Conservation (phyloP, 2,329 filamentous ascomycete species). For the Trichoderma sp. region DNA sequence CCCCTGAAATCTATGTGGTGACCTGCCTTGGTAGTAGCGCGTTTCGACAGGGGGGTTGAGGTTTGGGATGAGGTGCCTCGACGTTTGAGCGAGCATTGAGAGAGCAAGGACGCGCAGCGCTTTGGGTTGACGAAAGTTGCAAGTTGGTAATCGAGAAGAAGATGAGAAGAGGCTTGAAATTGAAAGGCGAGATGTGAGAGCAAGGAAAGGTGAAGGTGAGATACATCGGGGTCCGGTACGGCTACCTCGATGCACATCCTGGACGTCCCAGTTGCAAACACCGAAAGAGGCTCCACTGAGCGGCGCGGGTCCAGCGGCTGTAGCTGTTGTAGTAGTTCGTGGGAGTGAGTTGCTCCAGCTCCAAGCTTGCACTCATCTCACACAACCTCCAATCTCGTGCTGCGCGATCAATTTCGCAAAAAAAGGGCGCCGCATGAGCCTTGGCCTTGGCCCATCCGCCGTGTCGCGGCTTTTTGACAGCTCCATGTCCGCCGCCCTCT, state of each 20-base stretch:
- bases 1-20: conserved; percentile 30
- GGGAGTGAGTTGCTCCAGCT: no score
- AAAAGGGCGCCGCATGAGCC: background rate
- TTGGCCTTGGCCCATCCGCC: conserved; percentile 6
- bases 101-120: conserved; percentile 14
- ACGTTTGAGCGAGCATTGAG: conserved; percentile 6
- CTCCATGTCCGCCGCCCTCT: background rate
- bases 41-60: conserved; percentile 6
- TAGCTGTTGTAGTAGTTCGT: background rate
- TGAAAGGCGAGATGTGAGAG: background rate
- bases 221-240: background rate
- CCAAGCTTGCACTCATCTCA: no score
- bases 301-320: conserved; percentile 14
- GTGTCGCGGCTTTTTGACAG: background rate
- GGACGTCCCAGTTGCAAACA: background rate
- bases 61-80: conserved; percentile 12
- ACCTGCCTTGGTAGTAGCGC: conserved; percentile 23
- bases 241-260: conserved; percentile 7
- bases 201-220: no score
- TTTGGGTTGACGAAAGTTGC: background rate
- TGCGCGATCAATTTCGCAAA: conserved; percentile 34
- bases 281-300: conserved; percentile 21
- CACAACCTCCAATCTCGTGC: conserved; percentile 28
- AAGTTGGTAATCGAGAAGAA: no score
- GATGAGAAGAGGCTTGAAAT: background rate